Base-by-base conservation (phyloP, 73 alveolate species). In the Paramecium sonneborni region DNA sequence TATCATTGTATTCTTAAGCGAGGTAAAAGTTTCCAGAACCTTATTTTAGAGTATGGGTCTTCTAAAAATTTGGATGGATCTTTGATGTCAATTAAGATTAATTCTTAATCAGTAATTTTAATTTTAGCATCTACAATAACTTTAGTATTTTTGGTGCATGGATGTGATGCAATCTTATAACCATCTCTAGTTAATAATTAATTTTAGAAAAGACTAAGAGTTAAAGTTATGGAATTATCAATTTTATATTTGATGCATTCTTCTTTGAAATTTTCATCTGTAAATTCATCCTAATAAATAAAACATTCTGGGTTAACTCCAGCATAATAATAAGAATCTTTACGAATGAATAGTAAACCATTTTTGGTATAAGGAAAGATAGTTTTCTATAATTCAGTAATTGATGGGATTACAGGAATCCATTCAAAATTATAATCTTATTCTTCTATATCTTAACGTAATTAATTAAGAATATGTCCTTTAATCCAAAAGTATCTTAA, bases 271-370 rank as follows among this genome's bases (percentile, higher is more conserved):
- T 23, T 34, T 34, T 72, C 55, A 38, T 72, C 58, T 35, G 86
- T 72, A 38, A 30, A 72, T 41, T 79, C 74, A 79, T 79, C 90
- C 20, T 23, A 5, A 46, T 39, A 79, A 10, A 79, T 23, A 8
- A 79, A 24, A 46, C 90, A 43, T 43, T 79, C 90, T 0, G 90
- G 90, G 24, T 79, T 79, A 3, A 79, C 44, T 43, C 90, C 90
- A n/a, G 44, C 41, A 23, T 24, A 46, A 43, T 79, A 79, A 41
- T 30, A 79, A 1, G 90, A 79, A 23, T 79, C 90, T 39, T 79
- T 79, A 0, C 44, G 30, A 12, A 79, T 79, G 52, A 43, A 79
- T 0, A 46, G 56, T 43, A 79, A 46, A 20, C 90, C 90, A 30
- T 24, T 44, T 14, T 39, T 79, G 7, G 44, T 23, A 10, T 39